Conservation (phyloP, 2,329 filamentous ascomycete genomes). For the Tolypocladium guangdongense region DNA sequence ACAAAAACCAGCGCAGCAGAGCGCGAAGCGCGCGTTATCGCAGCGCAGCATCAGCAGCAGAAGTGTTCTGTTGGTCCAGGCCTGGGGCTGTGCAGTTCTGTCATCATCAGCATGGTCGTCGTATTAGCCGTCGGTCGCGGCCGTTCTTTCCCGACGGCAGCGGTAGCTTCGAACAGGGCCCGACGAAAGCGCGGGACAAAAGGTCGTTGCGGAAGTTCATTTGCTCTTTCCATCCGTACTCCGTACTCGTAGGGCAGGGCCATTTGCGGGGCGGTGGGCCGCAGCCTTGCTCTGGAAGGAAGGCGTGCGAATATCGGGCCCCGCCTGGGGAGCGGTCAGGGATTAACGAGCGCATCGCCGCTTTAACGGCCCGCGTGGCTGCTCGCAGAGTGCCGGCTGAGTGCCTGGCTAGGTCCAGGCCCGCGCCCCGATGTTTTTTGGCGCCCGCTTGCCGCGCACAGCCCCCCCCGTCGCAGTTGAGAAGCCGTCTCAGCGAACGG, state of each 20-base stretch:
- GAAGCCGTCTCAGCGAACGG: background rate
- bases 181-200: background rate
- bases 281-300: background rate
- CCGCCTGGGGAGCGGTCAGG: background rate
- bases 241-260: no score
- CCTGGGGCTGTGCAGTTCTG: background rate
- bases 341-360: background rate
- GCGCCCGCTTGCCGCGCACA: background rate
- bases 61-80: background rate
- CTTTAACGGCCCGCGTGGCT: background rate
- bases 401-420: no score
- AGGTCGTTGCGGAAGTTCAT: background rate
- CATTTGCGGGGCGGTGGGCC: background rate
- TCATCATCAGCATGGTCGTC: no score
- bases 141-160: no score
- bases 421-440: background rate
- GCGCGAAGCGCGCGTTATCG: background rate
- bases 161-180: background rate
- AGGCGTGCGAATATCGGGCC: background rate
- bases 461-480: background rate
- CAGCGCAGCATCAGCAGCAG: no score
- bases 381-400: no score
- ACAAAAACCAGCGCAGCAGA: no score
- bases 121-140: no score
- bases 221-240: background rate